phyloP scores from a whole-genome alignment of 345 rosid species.

The Salix purpurea region DNA sequence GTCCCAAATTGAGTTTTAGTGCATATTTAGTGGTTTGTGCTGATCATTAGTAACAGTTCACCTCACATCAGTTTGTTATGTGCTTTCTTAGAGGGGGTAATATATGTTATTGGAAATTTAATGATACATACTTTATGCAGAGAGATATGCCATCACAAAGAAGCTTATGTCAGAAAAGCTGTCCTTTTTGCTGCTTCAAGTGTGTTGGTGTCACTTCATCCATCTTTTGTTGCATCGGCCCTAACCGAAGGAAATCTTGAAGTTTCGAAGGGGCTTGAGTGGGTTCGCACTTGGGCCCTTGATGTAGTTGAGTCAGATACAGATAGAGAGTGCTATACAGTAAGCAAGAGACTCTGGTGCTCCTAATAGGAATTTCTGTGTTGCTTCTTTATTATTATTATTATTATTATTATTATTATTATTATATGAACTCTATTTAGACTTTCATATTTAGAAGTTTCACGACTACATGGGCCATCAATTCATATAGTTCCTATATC shows the following conservation, averaged over 20 bases:
- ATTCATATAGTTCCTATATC: neutral
- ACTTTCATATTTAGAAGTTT: neutral
- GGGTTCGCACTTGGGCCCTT: constrained; percentile 85
- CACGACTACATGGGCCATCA: neutral
- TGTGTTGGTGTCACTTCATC: constrained; percentile 74
- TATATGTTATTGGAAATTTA: neutral
- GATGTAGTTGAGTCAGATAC: constrained; percentile 68
- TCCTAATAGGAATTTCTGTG: neutral
- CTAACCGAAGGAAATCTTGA: constrained; percentile 70
- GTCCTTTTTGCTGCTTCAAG: constrained; percentile 85
- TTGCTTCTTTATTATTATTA: neutral
- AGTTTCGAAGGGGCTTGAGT: constrained; percentile 75
- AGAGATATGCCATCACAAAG: constrained; percentile 76
- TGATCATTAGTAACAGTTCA: neutral
- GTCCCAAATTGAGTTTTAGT: neutral
- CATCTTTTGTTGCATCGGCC: constrained; percentile 68
- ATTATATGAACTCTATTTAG: neutral
- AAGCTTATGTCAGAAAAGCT: constrained; percentile 89
- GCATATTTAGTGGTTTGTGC: neutral
- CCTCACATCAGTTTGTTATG: neutral
- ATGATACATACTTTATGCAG: constrained; percentile 34
- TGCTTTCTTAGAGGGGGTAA: neutral
- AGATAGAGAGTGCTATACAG: constrained; percentile 80
- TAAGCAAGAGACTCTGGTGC: constrained; percentile 33
- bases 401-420: neutral